Evolutionary conservation across 305 asterid genomes (phyloP).

Genomic region (Andrographis paniculata): DNA sequence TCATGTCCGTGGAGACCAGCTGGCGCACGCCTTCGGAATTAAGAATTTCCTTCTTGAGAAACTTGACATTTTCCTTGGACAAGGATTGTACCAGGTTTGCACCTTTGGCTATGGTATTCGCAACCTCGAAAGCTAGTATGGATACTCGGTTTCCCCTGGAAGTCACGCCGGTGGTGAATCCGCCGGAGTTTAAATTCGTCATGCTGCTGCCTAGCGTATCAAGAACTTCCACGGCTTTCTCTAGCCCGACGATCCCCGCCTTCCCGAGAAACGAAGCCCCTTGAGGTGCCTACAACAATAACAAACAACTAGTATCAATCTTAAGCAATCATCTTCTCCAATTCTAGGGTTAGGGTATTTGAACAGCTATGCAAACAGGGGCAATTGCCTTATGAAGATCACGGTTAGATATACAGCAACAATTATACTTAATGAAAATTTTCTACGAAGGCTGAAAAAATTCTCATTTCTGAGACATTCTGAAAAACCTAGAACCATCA

Average conservation of each 20-base stretch:
- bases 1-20: constrained; percentile 79
- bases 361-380: too few relatives aligned
- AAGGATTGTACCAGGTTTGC: constrained; percentile 75
- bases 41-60: constrained; percentile 71
- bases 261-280: constrained; percentile 83
- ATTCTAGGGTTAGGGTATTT: too few relatives aligned
- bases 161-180: constrained; percentile 60
- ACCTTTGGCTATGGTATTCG: constrained; percentile 89
- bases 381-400: too few relatives aligned
- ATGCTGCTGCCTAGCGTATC: constrained; percentile 90
- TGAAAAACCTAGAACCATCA: too few relatives aligned
- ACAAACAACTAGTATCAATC: constrained; percentile 11
- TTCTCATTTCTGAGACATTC: too few relatives aligned
- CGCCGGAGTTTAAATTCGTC: constrained; percentile 87
- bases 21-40: constrained; percentile 72
- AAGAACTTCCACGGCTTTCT: constrained; percentile 82
- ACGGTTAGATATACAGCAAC: too few relatives aligned
- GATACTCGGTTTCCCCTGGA: constrained; percentile 69
- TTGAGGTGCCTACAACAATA: constrained; percentile 58
- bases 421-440: too few relatives aligned
- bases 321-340: too few relatives aligned
- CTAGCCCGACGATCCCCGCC: constrained; percentile 80
- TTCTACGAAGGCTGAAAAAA: too few relatives aligned
- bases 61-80: constrained; percentile 64
- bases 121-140: constrained; percentile 94